phyloP scores from a whole-genome alignment of 225 moss, liverwort and hornwort genomes.

The Pleurozium schreberi region DNA sequence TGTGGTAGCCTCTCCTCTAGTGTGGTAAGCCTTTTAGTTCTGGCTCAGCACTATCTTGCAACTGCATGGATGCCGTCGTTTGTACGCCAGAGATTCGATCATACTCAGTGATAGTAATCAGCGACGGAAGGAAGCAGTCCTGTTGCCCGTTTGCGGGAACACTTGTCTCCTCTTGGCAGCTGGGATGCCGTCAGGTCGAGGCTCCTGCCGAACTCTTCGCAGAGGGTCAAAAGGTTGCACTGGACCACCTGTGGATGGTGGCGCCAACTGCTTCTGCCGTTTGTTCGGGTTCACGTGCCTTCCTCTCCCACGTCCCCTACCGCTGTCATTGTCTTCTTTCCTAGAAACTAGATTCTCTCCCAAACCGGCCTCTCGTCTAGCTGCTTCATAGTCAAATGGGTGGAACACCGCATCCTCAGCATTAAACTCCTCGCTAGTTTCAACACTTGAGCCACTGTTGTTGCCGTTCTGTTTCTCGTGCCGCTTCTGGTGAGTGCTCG shows the following conservation, averaged over 20 bases:
- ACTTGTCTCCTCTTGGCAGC: conserved; percentile 81
- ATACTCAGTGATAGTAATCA: neutral
- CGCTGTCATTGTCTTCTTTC: conserved; percentile 4
- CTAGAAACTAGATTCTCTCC: conserved; percentile 24
- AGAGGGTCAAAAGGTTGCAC: conserved; percentile 72
- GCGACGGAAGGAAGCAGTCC: conserved; percentile 54
- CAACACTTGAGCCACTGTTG: neutral
- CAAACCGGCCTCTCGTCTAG: conserved; percentile 25
- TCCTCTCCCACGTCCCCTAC: conserved; percentile 24
- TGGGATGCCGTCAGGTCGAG: conserved; percentile 66
- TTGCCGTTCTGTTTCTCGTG: neutral
- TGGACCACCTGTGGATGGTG: conserved; percentile 12
- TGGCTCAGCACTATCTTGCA: neutral
- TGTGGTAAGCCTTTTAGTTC: neutral
- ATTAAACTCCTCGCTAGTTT: neutral
- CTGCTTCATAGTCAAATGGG: conserved; percentile 44
- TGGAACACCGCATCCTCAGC: neutral
- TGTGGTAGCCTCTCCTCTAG: neutral
- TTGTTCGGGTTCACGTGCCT: conserved; percentile 31
- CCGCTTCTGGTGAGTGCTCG: neutral
- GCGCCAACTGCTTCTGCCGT: conserved; percentile 23
- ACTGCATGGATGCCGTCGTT: neutral
- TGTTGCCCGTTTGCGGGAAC: conserved; percentile 72
- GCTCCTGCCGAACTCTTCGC: conserved; percentile 57
- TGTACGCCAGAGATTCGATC: neutral